phyloP scores from a whole-genome alignment of 805 yeast genomes.

The Nakazawaea anatomiae region DNA sequence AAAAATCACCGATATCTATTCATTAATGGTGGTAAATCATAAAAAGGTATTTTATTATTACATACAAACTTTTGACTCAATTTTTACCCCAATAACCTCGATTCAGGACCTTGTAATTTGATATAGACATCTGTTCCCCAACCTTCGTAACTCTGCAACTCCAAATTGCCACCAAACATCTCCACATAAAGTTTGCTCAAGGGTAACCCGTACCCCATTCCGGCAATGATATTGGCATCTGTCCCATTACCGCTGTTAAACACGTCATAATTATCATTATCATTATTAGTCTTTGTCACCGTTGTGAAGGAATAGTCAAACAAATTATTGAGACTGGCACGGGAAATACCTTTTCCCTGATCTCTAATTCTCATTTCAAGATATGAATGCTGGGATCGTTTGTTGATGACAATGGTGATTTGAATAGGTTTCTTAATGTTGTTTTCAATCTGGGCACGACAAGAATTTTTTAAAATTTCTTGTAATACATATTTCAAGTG shows the following conservation, averaged over 20 bases:
- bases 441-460: constrained; percentile 82
- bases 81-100: constrained; percentile 13
- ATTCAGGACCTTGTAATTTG: constrained; percentile 32
- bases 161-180: constrained; percentile 64
- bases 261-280: constrained; percentile 54
- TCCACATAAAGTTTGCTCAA: constrained; percentile 70
- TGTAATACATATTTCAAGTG: constrained; percentile 85
- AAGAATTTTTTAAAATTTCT: constrained; percentile 82
- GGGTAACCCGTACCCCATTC: constrained; percentile 96
- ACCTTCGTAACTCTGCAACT: constrained; percentile 66
- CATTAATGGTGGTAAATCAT: not conserved
- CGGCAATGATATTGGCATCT: constrained; percentile 60
- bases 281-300: constrained; percentile 41
- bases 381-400: constrained; percentile 19
- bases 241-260: constrained; percentile 58
- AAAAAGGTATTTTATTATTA: not conserved
- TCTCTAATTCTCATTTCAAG: constrained; percentile 72
- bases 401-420: constrained; percentile 36
- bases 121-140: constrained; percentile 78
- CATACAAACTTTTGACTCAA: not conserved
- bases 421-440: constrained; percentile 37
- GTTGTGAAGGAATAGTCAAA: constrained; percentile 88
- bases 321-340: constrained; percentile 56
- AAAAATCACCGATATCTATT: no score
- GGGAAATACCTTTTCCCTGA: constrained; percentile 83